Base-by-base conservation (phyloP, 2,329 filamentous ascomycete genomes). In the Leptodontidium sp. region DNA sequence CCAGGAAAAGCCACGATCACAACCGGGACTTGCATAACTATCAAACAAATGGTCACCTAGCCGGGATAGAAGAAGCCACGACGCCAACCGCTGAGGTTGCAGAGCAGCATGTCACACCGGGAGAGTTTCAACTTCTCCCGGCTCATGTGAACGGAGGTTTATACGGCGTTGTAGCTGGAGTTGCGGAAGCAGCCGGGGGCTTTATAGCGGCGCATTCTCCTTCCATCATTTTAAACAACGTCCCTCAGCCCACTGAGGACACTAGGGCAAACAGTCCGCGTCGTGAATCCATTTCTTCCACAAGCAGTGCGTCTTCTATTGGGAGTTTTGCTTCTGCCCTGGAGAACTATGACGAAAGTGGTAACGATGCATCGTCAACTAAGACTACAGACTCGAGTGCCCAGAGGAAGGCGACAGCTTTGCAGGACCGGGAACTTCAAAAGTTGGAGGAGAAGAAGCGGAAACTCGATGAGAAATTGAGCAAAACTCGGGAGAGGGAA, bases 381-480 rank as follows among this genome's bases (percentile, higher is more conserved):
- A 71, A 68, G 21, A 73, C 77, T 15, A 35, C 85, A 82, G 82
- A 83, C 2, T 82, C 83, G 2, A 77, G 68, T 26, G 58, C 75
- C 5, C 58, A 71, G 67, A 77, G 72, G 49, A 78, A 65, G 58
- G 76, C 72, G 1, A 68, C 73, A 1, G 73, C 80, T 12, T 80
- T 81, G 24, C 82, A 87, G 69, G 89, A 91, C 35, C 90, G 89
- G 74, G 89, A 92, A 73, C 83, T 93, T 3, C 81, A 83, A 68
- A 91, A 90, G 75, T 84, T 92, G 9, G 83, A 88, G 58, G 84
- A 88, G 17, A 86, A 87, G 67, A 86, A 86, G 9, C 83, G 81
- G 59, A 89, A 90, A 74, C 82, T 92, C 0, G 86, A 91, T 50
- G 86, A 88, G 24, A 90, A 90, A 74, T 81, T 90, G 8, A 82